These are phyloP conservation scores for Decorospora gaudefroyi DNA, from an alignment of 2,329 filamentous ascomycete genomes.

Conservation along the genomic window DNA sequence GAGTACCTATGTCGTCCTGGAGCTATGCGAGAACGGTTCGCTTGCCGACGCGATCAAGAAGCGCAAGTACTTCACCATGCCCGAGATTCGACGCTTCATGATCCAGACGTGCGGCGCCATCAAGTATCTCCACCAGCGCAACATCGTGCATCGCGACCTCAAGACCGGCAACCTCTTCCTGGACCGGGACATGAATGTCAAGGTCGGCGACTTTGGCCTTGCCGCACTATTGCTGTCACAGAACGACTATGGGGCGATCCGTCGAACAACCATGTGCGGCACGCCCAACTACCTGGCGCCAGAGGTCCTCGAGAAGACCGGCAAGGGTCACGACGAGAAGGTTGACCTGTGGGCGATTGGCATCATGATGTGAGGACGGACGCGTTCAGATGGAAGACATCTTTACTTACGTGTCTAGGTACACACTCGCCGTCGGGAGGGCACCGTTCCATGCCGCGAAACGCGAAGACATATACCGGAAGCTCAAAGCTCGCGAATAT, in stretches of 20 bases:
- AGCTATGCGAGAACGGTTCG: slow-evolving; percentile 93
- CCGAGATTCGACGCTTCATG: slow-evolving; percentile 90
- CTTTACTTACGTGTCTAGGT: slow-evolving; percentile 58
- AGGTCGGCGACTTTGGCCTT: slow-evolving; percentile 95
- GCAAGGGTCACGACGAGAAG: slow-evolving; percentile 94
- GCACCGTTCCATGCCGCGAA: slow-evolving; percentile 94
- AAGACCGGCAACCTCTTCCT: slow-evolving; percentile 99
- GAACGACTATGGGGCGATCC: slow-evolving; percentile 77
- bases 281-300: slow-evolving; percentile 98
- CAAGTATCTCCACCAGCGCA: slow-evolving; percentile 95
- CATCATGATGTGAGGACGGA: slow-evolving; percentile 79
- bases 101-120: slow-evolving; percentile 95
- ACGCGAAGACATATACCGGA: slow-evolving; percentile 80
- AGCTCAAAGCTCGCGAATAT: slow-evolving; percentile 72
- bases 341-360: slow-evolving; percentile 98
- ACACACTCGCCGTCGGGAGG: slow-evolving; percentile 94
- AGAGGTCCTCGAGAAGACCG: slow-evolving; percentile 91
- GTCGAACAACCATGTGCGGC: slow-evolving; percentile 91
- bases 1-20: slow-evolving; percentile 90
- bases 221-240: slow-evolving; percentile 90
- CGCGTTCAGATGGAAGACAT: slow-evolving; percentile 1
- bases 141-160: slow-evolving; percentile 93
- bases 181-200: slow-evolving; percentile 93
- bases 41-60: slow-evolving; percentile 98
- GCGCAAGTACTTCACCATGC: slow-evolving; percentile 85